phyloP scores from a whole-genome alignment of 1,284 basidiomycete species.

The Vanrija humicola region DNA sequence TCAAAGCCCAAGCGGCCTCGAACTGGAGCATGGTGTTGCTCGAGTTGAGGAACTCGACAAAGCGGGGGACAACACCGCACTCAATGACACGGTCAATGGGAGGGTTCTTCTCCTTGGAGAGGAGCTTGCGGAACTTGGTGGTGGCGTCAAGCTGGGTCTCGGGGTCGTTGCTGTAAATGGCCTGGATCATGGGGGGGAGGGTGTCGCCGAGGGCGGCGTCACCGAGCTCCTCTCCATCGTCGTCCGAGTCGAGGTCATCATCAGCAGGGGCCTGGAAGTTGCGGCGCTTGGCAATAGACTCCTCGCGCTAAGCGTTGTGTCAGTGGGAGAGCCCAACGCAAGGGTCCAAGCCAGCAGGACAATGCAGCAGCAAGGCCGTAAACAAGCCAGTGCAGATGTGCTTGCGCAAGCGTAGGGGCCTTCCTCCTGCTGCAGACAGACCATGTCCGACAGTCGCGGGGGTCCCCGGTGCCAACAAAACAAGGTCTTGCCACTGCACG shows the following conservation, averaged over 20 bases:
- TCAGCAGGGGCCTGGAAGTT: constrained; percentile 74
- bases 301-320: constrained; percentile 60
- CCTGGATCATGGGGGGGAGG: constrained; percentile 74
- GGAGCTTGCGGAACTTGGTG: constrained; percentile 90
- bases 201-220: constrained; percentile 51
- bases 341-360: background rate
- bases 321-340: too few relatives aligned
- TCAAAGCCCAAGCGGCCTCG: constrained; percentile 98
- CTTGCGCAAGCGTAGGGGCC: too few relatives aligned
- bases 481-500: too few relatives aligned
- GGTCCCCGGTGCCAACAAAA: too few relatives aligned
- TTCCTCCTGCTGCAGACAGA: too few relatives aligned
- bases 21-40: constrained; percentile 97
- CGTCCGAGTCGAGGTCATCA: constrained; percentile 69
- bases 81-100: constrained; percentile 99
- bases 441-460: too few relatives aligned
- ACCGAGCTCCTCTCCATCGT: constrained; percentile 61
- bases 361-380: background rate
- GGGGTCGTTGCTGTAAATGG: constrained; percentile 86
- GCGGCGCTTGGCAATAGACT: constrained; percentile 92
- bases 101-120: constrained; percentile 99
- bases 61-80: constrained; percentile 93
- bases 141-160: constrained; percentile 93
- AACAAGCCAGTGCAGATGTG: too few relatives aligned
- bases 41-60: constrained; percentile 87